Conservation (phyloP, 495 filamentous ascomycete genomes). For the Penicillium dipodomyicola region DNA sequence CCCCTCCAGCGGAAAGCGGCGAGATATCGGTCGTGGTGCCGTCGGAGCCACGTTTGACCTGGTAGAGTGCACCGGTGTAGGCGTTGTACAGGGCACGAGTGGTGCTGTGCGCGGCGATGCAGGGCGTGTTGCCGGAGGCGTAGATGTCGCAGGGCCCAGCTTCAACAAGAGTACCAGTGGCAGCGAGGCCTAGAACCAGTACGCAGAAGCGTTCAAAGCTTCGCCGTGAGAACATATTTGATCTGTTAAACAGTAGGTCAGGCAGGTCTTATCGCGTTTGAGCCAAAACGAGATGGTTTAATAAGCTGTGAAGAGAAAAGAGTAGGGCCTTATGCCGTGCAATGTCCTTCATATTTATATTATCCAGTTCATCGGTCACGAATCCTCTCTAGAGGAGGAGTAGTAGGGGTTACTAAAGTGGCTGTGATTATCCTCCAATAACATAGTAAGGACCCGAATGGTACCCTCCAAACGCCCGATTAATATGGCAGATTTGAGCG, state of each 20-base stretch:
- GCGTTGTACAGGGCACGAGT: slow-evolving; percentile 56
- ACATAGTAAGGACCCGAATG: no score
- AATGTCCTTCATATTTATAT: not conserved
- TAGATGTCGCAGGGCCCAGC: slow-evolving; percentile 59
- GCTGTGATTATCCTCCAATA: not conserved
- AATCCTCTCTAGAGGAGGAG: not conserved
- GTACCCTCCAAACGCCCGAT: no score
- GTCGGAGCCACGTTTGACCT: slow-evolving; percentile 54
- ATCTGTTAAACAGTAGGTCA: not conserved
- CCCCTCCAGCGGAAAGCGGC: slow-evolving; percentile 51
- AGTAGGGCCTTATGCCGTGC: not conserved
- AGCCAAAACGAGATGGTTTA: not conserved
- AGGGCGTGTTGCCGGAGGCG: slow-evolving; percentile 49
- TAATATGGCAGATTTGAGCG: no score
- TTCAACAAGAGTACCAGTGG: slow-evolving; percentile 39
- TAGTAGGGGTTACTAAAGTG: no score
- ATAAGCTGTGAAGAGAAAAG: not conserved
- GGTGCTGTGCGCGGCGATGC: slow-evolving; percentile 58
- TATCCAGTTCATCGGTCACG: not conserved
- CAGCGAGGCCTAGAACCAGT: slow-evolving; percentile 41
- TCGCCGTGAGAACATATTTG: slow-evolving; percentile 38
- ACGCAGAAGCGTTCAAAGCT: slow-evolving; percentile 32
- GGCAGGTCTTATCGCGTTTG: not conserved
- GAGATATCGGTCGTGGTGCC: slow-evolving; percentile 42
- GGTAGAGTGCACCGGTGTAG: slow-evolving; percentile 53